phyloP scores from a whole-genome alignment of 805 yeast genomes.

The Yamadazyma akitaensis region DNA sequence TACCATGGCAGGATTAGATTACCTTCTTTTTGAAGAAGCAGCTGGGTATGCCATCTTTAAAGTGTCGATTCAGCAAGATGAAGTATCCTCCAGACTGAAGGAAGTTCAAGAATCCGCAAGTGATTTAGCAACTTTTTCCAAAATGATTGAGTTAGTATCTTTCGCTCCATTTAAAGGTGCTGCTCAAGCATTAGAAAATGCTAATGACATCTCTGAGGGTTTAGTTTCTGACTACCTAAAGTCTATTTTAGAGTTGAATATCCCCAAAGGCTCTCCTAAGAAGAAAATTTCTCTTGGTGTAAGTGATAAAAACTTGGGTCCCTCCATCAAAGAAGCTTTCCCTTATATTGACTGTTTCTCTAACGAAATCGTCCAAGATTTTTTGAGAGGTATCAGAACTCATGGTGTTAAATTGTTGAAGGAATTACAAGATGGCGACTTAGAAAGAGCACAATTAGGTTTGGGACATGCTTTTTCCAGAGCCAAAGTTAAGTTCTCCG shows the following conservation, averaged over 20 bases:
- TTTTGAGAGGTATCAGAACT: constrained; percentile 90
- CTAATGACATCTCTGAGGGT: constrained; percentile 97
- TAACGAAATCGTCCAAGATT: constrained; percentile 89
- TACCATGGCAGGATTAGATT: constrained; percentile 73
- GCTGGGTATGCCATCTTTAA: constrained; percentile 97
- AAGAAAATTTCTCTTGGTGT: constrained; percentile 79
- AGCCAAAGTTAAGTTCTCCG: constrained; percentile 98
- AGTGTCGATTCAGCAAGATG: constrained; percentile 91
- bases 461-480: constrained; percentile 98
- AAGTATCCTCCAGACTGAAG: constrained; percentile 82
- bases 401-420: constrained; percentile 87
- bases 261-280: constrained; percentile 72
- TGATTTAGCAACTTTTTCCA: constrained; percentile 84
- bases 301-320: constrained; percentile 93
- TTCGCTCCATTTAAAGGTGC: constrained; percentile 99
- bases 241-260: constrained; percentile 82
- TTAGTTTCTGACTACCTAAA: constrained; percentile 89
- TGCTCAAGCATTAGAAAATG: constrained; percentile 97
- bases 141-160: constrained; percentile 87
- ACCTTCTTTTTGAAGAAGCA: constrained; percentile 94
- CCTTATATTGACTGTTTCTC: constrained; percentile 88
- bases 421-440: constrained; percentile 90
- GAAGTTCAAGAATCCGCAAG: constrained; percentile 91
- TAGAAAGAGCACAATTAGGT: constrained; percentile 98
- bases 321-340: constrained; percentile 88